A percentile compares a stretch with the other conserved stretches of the same genome.
These are phyloP conservation scores for Candida khao-thaluensis DNA, from an alignment of 805 yeast species.

Conservation along the genomic window DNA sequence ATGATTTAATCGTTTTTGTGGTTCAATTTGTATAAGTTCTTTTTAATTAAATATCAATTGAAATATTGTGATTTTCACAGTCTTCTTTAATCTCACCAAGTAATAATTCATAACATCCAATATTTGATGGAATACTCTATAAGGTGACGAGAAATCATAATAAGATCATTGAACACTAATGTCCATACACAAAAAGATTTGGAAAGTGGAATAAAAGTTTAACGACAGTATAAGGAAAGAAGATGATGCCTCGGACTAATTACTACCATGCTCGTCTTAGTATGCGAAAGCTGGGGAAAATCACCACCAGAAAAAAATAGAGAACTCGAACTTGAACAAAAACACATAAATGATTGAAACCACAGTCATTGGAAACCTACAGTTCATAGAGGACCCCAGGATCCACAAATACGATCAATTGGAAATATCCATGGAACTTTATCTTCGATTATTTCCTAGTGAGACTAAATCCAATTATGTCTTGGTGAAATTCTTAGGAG, in stretches of 20 bases:
- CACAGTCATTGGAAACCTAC: conserved; percentile 27
- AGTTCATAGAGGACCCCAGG: conserved; percentile 32
- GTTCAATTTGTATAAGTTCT: too few species aligned
- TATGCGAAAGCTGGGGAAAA: conserved; percentile 20
- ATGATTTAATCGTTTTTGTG: too few species aligned
- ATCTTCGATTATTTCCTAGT: conserved; percentile 30
- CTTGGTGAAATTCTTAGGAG: conserved; percentile 37
- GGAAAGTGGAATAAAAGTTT: not conserved
- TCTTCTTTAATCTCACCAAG: too few species aligned
- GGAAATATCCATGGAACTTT: conserved; percentile 35
- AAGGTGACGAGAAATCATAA: too few species aligned
- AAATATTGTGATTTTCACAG: too few species aligned
- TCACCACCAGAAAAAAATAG: conserved; percentile 3
- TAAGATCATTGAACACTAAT: too few species aligned
- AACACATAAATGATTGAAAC: conserved; percentile 14
- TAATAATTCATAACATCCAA: too few species aligned
- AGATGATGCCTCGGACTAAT: not conserved
- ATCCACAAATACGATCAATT: conserved; percentile 25
- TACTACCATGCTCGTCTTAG: too few species aligned
- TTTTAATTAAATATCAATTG: too few species aligned
- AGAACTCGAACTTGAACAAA: not conserved
- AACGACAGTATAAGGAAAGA: too few species aligned
- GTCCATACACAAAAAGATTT: not conserved
- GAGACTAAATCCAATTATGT: conserved; percentile 22
- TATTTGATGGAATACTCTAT: too few species aligned